Base-by-base conservation (phyloP, 2,329 filamentous ascomycete species). In the Fusarium pseudoanthophilum region DNA sequence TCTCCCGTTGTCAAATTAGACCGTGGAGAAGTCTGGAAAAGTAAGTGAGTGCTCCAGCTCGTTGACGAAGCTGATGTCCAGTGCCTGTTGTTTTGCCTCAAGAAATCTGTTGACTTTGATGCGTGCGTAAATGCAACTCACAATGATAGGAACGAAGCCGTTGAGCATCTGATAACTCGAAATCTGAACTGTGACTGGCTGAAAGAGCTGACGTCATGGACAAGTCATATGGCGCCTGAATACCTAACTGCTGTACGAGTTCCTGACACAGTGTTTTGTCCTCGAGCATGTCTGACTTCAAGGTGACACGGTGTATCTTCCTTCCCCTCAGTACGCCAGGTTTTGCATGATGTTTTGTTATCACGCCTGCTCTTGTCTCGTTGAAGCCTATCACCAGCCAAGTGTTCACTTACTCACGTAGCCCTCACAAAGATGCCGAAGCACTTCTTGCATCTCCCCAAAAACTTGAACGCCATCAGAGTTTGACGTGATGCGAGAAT, bases 161-260 rank as follows among this genome's bases (percentile, higher is more conserved):
- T 28, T 28, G 18, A 49, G 42, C 28, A 32, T 21, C 60, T 52
- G 30, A 52, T 52, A 52, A 69, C 60, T 70, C 68, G 67, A 60
- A 67, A 52, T 68, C 43, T 57, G 18, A 56, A 49, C 40, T 67
- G 60, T 51, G 61, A 43, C 59, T 58, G 36, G 34, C 24, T 32
- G 39, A 32, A 52, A 37, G 43, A 58, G 52, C 42, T 78, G 75
- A 78, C 76, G 76, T 78, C 76, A 78, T 78, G 55, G 36, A 26
- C 49, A 58, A 60, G 69, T 78, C 76, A 78, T 77, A 71, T 74
- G 76, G 69, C 73, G 69, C 69, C 65, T 59, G 57, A 66, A 55
- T 63, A 36, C 39, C 53, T 57, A 20, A 42, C 53, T 57, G 30
- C 48, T 20, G 34, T 60, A 46, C 56, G 60, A 70, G 71, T 75